Base-by-base conservation (phyloP, 805 yeast species). In the Blastobotrys attinorum region DNA sequence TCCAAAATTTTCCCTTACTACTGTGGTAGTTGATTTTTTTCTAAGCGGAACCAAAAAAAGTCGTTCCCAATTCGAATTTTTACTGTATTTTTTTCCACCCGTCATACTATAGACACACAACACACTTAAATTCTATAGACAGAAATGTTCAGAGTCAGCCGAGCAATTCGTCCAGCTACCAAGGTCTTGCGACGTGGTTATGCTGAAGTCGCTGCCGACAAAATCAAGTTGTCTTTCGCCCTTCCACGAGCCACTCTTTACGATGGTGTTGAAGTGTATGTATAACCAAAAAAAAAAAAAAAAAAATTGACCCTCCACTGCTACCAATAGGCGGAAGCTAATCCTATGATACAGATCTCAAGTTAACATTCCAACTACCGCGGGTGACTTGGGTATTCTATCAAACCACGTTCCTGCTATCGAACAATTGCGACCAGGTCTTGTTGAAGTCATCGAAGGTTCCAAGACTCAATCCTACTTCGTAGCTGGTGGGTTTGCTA, bases 361-460 rank as follows among this genome's bases (percentile, higher is more conserved):
- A 75, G 97, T 92, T 57, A 92, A 92, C 73, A 75, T 92, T 56
- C 98, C 98, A 62, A 94, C 96, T 52, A 75, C 82, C 60, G 81
- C 92, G 55, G 98, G 98, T 66, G 94, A 85, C 64, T 78, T 90
- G 69, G 98, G 98, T 85, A 78, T 92, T 54, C 73, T 92, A 63
- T 96, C 97, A 58, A 83, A 86, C 73, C 98, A 92, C 79, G 96
- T 92, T 61, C 97, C 98, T 60, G 79, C 84, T 59, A 87, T 90
- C 53, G 97, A 92, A 73, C 95, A 92, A 76, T 80, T 92, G 65
- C 77, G 81, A 62, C 96, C 98, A 58, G 98, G 98, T 68, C 76
- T 92, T 50, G 83, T 92, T 59, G 96, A 89, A 69, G 79, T 92
- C 62, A 82, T 86, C 55, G 90, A 86, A 67, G 75, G 79, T 61